Evolutionary conservation across 176 grass and related monocot genomes (phyloP), one percentile per base, ranked within the genome.

Genomic region (Aegilops longissima): DNA sequence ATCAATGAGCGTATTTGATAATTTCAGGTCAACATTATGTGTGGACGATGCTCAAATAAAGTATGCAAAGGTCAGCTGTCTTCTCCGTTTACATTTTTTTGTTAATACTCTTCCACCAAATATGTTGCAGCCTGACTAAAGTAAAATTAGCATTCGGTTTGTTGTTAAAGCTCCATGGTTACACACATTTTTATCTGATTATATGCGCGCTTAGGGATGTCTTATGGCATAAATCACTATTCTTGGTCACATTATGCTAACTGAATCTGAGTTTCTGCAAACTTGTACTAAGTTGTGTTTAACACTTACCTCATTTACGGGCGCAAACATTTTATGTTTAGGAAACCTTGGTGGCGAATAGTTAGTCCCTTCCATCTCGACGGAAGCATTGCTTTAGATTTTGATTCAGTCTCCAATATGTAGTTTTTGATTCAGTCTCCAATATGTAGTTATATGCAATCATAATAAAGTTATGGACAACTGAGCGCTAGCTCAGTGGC

Each of bases 21-120:
- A 74, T 91, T 89, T 93, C 73, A 98, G 93, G 96, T 98, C 40
- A 93, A 94, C 71, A 94, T 98, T 88, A 83, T 91, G 80, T 98
- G 96, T 77, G 93, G 96, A 61, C 82, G 64, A 70, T 98, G 96
- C 87, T 86, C 86, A 86, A 91, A 85, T 82, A 73, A 91, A 89
- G 75, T 61, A 24, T 95, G 96, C 84, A 91, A 85, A 95, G 93
- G 96, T 98, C 47, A 64, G 88, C 67, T 86, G 13, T 5, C 30
- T 86, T 80, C 87, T 59, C 63, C 52, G 25, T 78, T 69, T 11
- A 27, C 25, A 42, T 23, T 54, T 27, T 75, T 64, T 74, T 12
- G 25, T 16, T 84, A 39, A 33, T 75, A n/a, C 44, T 63, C 25
- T n/a, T 75, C 14, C 54, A 73, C 17, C 18, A 72, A 61, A 24